These are phyloP conservation scores for Fusarium beomiforme DNA, from an alignment of 2,329 filamentous ascomycete species.

Conservation along the genomic window DNA sequence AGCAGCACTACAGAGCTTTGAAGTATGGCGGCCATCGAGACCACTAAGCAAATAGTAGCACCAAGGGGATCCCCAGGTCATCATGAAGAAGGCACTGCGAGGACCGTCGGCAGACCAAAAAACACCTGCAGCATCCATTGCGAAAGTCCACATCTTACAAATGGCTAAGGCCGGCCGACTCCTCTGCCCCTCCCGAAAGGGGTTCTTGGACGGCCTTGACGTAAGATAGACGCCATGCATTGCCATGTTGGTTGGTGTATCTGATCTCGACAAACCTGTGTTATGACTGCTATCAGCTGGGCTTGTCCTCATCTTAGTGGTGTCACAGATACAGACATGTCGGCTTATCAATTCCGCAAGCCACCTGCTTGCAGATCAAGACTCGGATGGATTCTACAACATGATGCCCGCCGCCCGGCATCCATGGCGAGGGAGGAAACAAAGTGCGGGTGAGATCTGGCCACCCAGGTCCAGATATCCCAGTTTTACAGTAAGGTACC, in stretches of 20 bases:
- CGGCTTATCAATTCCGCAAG: conserved; percentile 9
- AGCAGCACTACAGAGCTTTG: neutral
- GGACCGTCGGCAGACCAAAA: neutral
- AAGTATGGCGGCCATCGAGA: neutral
- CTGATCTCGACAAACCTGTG: neutral
- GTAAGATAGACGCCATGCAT: neutral
- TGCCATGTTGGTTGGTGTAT: neutral
- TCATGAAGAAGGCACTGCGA: neutral
- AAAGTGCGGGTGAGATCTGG: conserved; percentile 2
- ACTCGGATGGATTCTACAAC: neutral
- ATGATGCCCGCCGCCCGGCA: neutral
- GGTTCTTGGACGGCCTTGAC: neutral
- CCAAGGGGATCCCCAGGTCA: neutral
- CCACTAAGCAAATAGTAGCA: neutral
- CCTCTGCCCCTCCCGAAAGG: neutral
- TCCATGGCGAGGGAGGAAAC: neutral
- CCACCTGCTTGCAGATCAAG: conserved; percentile 12
- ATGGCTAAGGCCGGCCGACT: neutral
- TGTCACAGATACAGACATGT: neutral
- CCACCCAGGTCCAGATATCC: neutral
- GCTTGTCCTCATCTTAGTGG: neutral
- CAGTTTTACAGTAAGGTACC: neutral
- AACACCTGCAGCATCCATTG: neutral
- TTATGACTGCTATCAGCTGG: neutral
- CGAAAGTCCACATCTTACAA: neutral